These are phyloP conservation scores for Sesbania bispinosa DNA, from an alignment of 306 rosid species.

Conservation along the genomic window DNA sequence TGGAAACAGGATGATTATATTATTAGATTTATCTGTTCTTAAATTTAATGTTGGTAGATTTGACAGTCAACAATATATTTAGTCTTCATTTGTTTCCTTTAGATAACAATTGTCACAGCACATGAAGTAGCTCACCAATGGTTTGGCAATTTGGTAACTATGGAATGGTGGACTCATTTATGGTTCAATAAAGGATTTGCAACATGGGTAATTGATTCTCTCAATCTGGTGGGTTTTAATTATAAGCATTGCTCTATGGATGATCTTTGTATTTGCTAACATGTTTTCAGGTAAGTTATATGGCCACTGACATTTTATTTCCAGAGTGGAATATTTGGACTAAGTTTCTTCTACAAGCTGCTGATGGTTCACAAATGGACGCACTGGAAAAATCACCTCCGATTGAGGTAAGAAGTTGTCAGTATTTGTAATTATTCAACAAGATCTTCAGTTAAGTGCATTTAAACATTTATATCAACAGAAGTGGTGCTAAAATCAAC, in stretches of 20 bases:
- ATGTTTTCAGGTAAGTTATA: slow-evolving; percentile 51
- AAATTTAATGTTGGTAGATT: neutral
- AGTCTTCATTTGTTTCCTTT: slow-evolving; percentile 6
- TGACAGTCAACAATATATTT: neutral
- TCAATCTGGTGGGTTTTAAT: neutral
- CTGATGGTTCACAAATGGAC: slow-evolving; percentile 49
- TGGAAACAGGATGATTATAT: neutral
- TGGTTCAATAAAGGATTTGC: slow-evolving; percentile 81
- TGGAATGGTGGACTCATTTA: slow-evolving; percentile 77
- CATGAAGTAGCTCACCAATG: slow-evolving; percentile 76
- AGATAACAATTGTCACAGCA: slow-evolving; percentile 47
- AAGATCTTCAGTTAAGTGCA: neutral
- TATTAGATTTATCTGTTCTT: neutral
- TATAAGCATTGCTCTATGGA: neutral
- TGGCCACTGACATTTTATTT: slow-evolving; percentile 54
- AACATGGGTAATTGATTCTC: slow-evolving; percentile 47
- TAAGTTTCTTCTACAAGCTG: slow-evolving; percentile 42
- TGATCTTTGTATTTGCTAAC: slow-evolving; percentile 1
- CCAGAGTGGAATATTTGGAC: slow-evolving; percentile 73
- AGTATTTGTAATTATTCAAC: neutral
- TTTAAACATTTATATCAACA: neutral
- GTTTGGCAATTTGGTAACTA: slow-evolving; percentile 75
- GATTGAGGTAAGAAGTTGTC: slow-evolving; percentile 42
- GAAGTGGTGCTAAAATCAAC: neutral
- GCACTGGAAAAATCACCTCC: slow-evolving; percentile 61